Evolutionary conservation across 305 asterid genomes (phyloP).

Genomic region (Lippia alba): DNA sequence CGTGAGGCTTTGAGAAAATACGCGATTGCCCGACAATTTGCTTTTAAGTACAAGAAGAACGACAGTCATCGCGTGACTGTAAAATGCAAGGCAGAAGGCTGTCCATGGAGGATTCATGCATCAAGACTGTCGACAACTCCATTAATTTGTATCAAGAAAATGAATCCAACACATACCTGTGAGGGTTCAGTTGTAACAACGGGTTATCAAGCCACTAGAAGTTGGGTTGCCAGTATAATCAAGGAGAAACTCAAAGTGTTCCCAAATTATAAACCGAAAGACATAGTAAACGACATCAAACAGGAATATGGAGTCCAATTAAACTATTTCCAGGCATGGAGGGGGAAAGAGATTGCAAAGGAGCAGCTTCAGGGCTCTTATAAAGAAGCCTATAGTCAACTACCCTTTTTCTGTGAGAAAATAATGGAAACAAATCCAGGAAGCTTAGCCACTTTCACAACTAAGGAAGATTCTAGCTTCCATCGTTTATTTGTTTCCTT

Average conservation of each 20-base stretch:
- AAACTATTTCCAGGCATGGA: constrained; percentile 98
- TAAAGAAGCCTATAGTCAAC: constrained; percentile 89
- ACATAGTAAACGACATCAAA: constrained; percentile 90
- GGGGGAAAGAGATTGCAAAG: constrained; percentile 97
- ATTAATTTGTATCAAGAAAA: constrained; percentile 90
- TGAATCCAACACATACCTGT: constrained; percentile 89
- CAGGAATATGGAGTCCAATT: constrained; percentile 89
- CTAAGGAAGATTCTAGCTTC: constrained; percentile 91
- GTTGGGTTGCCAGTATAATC: constrained; percentile 98
- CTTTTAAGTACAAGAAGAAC: constrained; percentile 94
- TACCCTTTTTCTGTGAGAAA: constrained; percentile 86
- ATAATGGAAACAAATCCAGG: constrained; percentile 97
- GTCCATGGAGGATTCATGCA: constrained; percentile 98
- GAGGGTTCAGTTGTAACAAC: constrained; percentile 71
- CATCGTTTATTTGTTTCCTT: constrained; percentile 88
- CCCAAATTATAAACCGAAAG: constrained; percentile 95
- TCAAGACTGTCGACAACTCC: constrained; percentile 94
- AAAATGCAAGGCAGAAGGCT: constrained; percentile 92
- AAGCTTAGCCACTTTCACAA: constrained; percentile 88
- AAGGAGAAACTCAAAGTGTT: constrained; percentile 86
- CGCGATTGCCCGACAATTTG: constrained; percentile 93
- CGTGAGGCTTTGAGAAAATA: constrained; percentile 91
- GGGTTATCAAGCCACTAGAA: constrained; percentile 91
- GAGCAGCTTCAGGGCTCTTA: constrained; percentile 99
- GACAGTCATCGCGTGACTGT: constrained; percentile 97